phyloP scores from a whole-genome alignment of 1,139 yeast genomes.

The Blastobotrys illinoisensis region DNA sequence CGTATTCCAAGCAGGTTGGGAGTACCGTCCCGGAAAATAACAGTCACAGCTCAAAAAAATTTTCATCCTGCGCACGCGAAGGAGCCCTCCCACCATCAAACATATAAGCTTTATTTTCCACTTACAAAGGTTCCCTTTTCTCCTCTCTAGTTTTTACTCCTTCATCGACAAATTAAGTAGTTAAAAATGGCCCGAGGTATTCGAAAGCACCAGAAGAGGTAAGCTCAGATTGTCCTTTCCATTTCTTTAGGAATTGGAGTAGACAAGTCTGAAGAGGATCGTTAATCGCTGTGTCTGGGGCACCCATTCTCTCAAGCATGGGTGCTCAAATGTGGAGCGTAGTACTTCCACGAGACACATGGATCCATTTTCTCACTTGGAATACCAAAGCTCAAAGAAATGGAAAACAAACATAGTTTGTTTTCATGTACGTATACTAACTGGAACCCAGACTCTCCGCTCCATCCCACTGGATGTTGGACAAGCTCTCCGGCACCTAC shows the following conservation, averaged over 20 bases:
- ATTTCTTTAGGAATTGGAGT: not conserved
- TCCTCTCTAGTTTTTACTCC: not conserved
- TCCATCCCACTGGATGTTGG: constrained; percentile 99
- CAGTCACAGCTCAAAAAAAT: not conserved
- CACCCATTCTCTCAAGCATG: not conserved
- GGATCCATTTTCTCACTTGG: not conserved
- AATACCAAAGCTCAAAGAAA: not conserved
- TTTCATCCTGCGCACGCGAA: not conserved
- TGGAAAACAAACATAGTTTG: not conserved
- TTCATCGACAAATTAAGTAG: not conserved
- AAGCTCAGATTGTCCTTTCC: not conserved
- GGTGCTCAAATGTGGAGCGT: not conserved
- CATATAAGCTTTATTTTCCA: not conserved
- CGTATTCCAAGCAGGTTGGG: no score
- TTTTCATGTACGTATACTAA: not conserved
- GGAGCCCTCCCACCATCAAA: not conserved
- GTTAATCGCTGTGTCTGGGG: not conserved
- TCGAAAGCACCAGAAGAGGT: not conserved
- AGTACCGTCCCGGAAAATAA: not conserved
- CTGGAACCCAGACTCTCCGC: constrained; percentile 60
- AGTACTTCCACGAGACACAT: not conserved
- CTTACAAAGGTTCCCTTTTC: not conserved
- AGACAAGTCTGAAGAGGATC: not conserved
- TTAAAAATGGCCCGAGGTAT: not conserved
- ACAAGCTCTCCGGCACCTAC: constrained; percentile 98